phyloP scores from a whole-genome alignment of 768 basidiomycete species.

The Lactarius tabidus region DNA sequence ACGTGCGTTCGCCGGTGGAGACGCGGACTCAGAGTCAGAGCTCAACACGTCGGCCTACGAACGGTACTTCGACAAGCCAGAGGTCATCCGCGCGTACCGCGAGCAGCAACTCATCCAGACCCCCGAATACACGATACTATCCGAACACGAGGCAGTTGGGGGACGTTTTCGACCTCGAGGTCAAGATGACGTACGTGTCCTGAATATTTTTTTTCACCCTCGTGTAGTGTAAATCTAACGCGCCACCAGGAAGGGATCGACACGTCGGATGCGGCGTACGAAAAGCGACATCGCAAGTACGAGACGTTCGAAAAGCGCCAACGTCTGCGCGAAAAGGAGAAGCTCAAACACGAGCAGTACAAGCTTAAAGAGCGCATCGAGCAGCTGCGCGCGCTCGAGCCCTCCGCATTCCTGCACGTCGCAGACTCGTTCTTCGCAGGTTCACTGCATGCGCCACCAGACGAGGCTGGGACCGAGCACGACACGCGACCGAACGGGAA shows the following conservation, averaged over 20 bases:
- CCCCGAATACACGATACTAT: constrained; percentile 55
- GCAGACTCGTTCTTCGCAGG: constrained; percentile 50
- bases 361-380: constrained; percentile 88
- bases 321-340: constrained; percentile 85
- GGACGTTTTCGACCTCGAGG: constrained; percentile 68
- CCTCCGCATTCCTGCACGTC: constrained; percentile 60
- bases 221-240: constrained; percentile 19
- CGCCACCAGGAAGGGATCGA: constrained; percentile 49
- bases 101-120: constrained; percentile 74
- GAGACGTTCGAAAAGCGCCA: constrained; percentile 83
- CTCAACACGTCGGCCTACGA: constrained; percentile 61
- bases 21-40: constrained; percentile 36
- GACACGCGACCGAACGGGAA: constrained; percentile 1
- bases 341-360: constrained; percentile 87
- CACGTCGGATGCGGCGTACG: constrained; percentile 77
- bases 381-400: constrained; percentile 71
- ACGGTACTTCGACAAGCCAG: constrained; percentile 73
- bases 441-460: constrained; percentile 36
- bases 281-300: constrained; percentile 80
- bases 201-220: constrained; percentile 17
- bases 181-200: constrained; percentile 60
- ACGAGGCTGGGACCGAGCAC: constrained; percentile 35
- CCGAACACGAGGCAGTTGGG: constrained; percentile 52
- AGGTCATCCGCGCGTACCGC: constrained; percentile 66
- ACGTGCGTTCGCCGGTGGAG: constrained; percentile 36